Evolutionary conservation across 1,284 basidiomycete species (phyloP).

Genomic region (Cutaneotrichosporon cutaneum): DNA sequence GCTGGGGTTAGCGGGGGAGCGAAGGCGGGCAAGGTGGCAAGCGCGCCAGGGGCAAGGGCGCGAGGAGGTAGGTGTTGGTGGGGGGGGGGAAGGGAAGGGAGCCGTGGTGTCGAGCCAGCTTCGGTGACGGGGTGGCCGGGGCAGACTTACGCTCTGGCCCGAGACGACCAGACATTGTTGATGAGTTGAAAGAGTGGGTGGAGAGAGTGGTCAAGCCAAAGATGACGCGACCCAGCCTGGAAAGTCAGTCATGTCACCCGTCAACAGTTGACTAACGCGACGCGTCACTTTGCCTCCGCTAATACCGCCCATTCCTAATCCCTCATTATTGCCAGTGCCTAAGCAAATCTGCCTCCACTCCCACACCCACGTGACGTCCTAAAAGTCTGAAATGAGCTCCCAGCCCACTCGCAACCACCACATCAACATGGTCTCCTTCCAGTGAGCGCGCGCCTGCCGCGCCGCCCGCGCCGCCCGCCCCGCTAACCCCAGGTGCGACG

Average conservation of each 20-base stretch:
- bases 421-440: conserved; percentile 60
- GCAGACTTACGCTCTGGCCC: conserved; percentile 48
- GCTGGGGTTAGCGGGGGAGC: conserved; percentile 26
- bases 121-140: too few relatives aligned
- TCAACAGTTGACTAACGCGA: conserved; percentile 1
- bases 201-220: neutral
- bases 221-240: neutral
- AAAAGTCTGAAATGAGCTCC: conserved; percentile 8
- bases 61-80: too few relatives aligned
- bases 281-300: conserved; percentile 6
- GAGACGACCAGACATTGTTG: conserved; percentile 38
- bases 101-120: neutral
- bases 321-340: neutral
- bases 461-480: too few relatives aligned
- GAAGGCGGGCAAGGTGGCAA: too few relatives aligned
- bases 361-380: conserved; percentile 5
- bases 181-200: too few relatives aligned
- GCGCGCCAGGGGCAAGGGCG: neutral
- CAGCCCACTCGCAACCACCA: neutral
- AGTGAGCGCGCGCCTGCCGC: conserved; percentile 54
- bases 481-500: conserved; percentile 58
- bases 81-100: neutral
- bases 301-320: neutral
- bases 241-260: neutral
- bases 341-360: neutral